phyloP scores from a whole-genome alignment of 2,329 filamentous ascomycete genomes.

The Ceratocystiopsis minuta region DNA sequence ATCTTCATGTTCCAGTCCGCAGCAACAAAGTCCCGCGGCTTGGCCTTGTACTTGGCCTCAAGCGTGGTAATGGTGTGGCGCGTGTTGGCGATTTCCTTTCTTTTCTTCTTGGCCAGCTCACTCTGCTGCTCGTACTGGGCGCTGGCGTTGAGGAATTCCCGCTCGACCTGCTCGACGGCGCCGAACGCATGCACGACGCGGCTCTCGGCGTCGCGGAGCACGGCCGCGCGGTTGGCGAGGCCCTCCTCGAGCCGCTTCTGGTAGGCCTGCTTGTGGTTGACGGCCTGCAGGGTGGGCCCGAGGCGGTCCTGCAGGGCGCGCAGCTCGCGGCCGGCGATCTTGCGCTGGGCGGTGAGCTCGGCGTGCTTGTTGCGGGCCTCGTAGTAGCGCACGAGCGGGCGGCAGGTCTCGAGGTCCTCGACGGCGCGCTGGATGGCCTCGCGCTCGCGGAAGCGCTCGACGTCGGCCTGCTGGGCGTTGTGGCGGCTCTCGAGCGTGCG shows the following conservation, averaged over 20 bases:
- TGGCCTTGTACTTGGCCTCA: slow-evolving; percentile 43
- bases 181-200: slow-evolving; percentile 26
- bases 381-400: slow-evolving; percentile 48
- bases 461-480: slow-evolving; percentile 56
- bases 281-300: slow-evolving; percentile 50
- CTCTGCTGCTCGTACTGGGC: slow-evolving; percentile 33
- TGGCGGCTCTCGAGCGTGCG: slow-evolving; percentile 56
- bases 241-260: slow-evolving; percentile 34
- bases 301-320: slow-evolving; percentile 36
- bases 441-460: slow-evolving; percentile 65
- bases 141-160: slow-evolving; percentile 27
- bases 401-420: slow-evolving; percentile 43
- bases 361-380: slow-evolving; percentile 29
- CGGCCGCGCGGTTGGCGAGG: slow-evolving; percentile 33
- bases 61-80: slow-evolving; percentile 41
- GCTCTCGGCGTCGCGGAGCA: slow-evolving; percentile 35
- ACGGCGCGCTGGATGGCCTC: slow-evolving; percentile 48
- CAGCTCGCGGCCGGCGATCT: slow-evolving; percentile 37
- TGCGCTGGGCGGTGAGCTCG: slow-evolving; percentile 36
- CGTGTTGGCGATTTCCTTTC: slow-evolving; percentile 29
- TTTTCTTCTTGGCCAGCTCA: slow-evolving; percentile 29
- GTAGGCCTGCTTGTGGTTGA: slow-evolving; percentile 56
- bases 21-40: slow-evolving; percentile 49
- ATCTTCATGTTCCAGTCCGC: slow-evolving; percentile 55
- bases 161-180: slow-evolving; percentile 22